These are phyloP conservation scores for Globisporangium paroecandrum DNA, from an alignment of 352 stramenopile species.

Conservation along the genomic window DNA sequence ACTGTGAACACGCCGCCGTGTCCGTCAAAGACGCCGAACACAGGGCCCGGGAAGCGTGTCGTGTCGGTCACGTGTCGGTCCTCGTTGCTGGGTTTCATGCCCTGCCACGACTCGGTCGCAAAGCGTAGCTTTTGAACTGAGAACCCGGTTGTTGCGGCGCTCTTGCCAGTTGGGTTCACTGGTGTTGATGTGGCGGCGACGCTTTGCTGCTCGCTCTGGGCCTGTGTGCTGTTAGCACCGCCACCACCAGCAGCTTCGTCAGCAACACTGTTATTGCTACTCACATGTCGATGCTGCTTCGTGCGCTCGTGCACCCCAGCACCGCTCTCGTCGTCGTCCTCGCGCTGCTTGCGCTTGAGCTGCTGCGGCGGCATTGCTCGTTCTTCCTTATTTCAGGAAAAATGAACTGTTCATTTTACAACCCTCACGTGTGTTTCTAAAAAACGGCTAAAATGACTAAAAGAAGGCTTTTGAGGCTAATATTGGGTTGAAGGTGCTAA, in stretches of 20 bases:
- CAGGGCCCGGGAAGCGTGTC: conserved; percentile 39
- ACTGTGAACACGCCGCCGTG: conserved; percentile 51
- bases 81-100: conserved; percentile 56
- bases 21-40: conserved; percentile 62
- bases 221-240: no score
- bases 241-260: background rate
- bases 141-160: background rate
- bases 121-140: conserved; percentile 35
- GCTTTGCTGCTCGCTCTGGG: background rate
- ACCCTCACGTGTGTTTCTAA: no score
- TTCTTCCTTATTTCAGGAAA: background rate
- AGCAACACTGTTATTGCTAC: background rate
- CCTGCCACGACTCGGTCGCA: conserved; percentile 51
- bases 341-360: conserved; percentile 31
- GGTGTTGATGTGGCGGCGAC: background rate
- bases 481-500: no score
- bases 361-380: conserved; percentile 2
- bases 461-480: no score
- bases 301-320: background rate
- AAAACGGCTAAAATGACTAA: no score
- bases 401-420: no score
- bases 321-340: conserved; percentile 3
- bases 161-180: background rate
- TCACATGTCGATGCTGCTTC: background rate
- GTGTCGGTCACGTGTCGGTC: conserved; percentile 36